Evolutionary conservation across 129 eudicot species (phyloP).

Genomic region (Artemisia annua): DNA sequence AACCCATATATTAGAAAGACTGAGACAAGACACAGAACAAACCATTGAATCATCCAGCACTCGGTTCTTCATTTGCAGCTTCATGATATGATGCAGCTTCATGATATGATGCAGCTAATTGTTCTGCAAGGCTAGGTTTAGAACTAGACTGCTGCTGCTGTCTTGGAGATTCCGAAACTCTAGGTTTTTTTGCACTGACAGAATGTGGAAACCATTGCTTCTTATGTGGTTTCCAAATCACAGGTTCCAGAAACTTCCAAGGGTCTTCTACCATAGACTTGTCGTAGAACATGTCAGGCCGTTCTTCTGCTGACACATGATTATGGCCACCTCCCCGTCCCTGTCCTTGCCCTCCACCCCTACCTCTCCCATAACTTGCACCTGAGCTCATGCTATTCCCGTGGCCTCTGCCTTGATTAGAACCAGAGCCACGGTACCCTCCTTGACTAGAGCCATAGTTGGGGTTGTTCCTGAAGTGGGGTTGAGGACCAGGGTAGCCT

Average conservation of each 20-base stretch:
- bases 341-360: conserved; percentile 45
- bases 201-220: conserved; percentile 52
- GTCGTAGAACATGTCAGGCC: conserved; percentile 53
- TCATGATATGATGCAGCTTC: conserved; percentile 65
- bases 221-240: conserved; percentile 46
- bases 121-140: conserved; percentile 76
- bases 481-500: conserved; percentile 35
- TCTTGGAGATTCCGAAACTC: conserved; percentile 39
- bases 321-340: conserved; percentile 41
- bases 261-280: conserved; percentile 92
- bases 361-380: conserved; percentile 52
- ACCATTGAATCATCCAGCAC: conserved; percentile 1
- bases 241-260: conserved; percentile 67
- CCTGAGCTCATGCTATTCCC: conserved; percentile 26
- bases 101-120: too few species aligned
- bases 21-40: background rate
- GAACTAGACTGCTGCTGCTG: conserved; percentile 34
- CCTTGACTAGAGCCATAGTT: conserved; percentile 33
- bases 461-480: conserved; percentile 39
- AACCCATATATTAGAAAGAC: background rate
- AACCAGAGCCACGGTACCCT: conserved; percentile 35
- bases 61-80: conserved; percentile 35
- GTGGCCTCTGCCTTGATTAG: conserved; percentile 51
- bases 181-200: conserved; percentile 42
- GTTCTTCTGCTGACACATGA: conserved; percentile 52